Conservation (phyloP, 805 yeast genomes). For the Candida boidinii region DNA sequence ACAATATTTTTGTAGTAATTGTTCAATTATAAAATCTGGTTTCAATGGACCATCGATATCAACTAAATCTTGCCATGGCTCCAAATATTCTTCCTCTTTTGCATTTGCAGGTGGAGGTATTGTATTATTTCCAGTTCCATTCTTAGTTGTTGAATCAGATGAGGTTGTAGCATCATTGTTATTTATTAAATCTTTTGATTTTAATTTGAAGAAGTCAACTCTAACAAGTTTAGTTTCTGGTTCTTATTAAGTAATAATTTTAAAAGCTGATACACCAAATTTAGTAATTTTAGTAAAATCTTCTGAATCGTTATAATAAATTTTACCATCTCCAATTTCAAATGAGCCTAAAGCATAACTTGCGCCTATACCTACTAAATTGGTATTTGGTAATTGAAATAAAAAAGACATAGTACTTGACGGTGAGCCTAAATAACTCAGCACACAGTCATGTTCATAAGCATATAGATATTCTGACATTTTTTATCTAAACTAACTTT, state of each 20-base stretch:
- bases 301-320: slow-evolving; percentile 8
- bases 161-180: too few species aligned
- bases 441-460: not conserved
- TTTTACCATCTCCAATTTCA: slow-evolving; percentile 5
- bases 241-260: not conserved
- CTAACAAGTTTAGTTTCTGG: not conserved
- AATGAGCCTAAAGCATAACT: slow-evolving; percentile 3
- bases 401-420: not conserved
- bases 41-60: not conserved
- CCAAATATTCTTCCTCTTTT: not conserved
- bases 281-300: slow-evolving; percentile 5
- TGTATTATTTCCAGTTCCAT: too few species aligned
- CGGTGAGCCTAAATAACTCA: not conserved
- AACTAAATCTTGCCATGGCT: not conserved
- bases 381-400: slow-evolving; percentile 7
- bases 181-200: too few species aligned
- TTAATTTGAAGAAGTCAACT: not conserved
- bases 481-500: too few species aligned
- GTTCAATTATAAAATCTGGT: too few species aligned
- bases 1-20: too few species aligned
- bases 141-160: too few species aligned
- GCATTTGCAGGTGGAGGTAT: too few species aligned
- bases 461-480: too few species aligned
- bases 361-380: slow-evolving; percentile 10
- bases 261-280: not conserved